Conservation (phyloP, 176 grass and related monocot genomes). For the Echinochloa phyllopogon region DNA sequence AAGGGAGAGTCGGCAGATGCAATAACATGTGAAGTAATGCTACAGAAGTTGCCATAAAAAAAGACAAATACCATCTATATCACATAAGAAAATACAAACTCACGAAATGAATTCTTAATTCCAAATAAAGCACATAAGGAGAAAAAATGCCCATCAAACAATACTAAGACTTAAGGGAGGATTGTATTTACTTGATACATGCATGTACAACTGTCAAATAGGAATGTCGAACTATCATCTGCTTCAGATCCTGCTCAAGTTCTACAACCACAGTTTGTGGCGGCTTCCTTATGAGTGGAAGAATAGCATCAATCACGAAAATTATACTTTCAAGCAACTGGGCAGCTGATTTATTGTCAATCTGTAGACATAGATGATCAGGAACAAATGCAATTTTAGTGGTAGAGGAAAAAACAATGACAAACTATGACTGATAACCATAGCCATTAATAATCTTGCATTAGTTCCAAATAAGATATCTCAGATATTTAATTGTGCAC, state of each 20-base stretch:
- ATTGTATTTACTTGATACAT: slow-evolving; percentile 85
- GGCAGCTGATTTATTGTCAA: slow-evolving; percentile 85
- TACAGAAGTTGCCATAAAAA: slow-evolving; percentile 10
- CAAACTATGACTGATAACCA: slow-evolving; percentile 17
- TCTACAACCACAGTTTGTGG: slow-evolving; percentile 85
- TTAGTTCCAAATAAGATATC: slow-evolving; percentile 26
- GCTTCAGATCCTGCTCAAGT: slow-evolving; percentile 96
- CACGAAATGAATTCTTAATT: slow-evolving; percentile 5
- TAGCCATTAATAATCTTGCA: slow-evolving; percentile 17
- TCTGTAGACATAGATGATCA: slow-evolving; percentile 59
- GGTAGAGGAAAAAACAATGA: slow-evolving; percentile 19
- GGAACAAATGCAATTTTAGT: slow-evolving; percentile 29
- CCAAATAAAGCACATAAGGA: background rate
- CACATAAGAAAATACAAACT: slow-evolving; percentile 14
- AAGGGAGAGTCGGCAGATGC: background rate
- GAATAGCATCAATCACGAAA: slow-evolving; percentile 95
- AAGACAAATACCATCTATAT: background rate
- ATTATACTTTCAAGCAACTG: slow-evolving; percentile 97
- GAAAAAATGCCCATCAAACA: slow-evolving; percentile 7
- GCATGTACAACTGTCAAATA: slow-evolving; percentile 98
- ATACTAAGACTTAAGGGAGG: slow-evolving; percentile 28
- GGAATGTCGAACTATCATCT: slow-evolving; percentile 95
- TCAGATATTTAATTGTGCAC: slow-evolving; percentile 2
- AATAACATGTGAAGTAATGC: background rate
- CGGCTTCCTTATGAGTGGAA: slow-evolving; percentile 89